Evolutionary conservation across 495 filamentous ascomycete genomes (phyloP).

Genomic region (Aspergillus hancockii): DNA sequence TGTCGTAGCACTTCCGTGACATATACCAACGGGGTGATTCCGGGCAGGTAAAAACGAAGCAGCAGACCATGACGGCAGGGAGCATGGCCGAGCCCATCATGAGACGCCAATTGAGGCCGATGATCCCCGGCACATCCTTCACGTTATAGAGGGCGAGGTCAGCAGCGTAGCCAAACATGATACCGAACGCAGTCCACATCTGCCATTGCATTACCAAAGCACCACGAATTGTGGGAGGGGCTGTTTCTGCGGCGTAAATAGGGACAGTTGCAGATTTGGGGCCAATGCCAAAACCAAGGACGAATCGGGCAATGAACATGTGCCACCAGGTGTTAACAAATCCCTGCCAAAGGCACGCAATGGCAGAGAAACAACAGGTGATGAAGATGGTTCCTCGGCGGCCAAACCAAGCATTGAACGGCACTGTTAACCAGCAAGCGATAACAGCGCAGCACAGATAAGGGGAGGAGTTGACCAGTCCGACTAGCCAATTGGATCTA

Average conservation of each 20-base stretch:
- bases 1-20: slow-evolving; percentile 61
- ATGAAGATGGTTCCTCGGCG: slow-evolving; percentile 84
- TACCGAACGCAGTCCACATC: slow-evolving; percentile 84
- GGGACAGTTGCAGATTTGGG: slow-evolving; percentile 80
- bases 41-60: slow-evolving; percentile 65
- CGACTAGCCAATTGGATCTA: slow-evolving; percentile 53
- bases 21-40: slow-evolving; percentile 82
- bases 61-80: slow-evolving; percentile 35
- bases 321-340: slow-evolving; percentile 76
- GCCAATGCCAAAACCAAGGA: slow-evolving; percentile 75
- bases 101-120: slow-evolving; percentile 75
- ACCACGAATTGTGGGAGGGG: slow-evolving; percentile 71
- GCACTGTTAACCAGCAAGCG: slow-evolving; percentile 81
- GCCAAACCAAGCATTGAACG: slow-evolving; percentile 76
- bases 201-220: slow-evolving; percentile 86
- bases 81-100: slow-evolving; percentile 83
- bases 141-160: slow-evolving; percentile 73
- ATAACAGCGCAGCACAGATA: slow-evolving; percentile 77
- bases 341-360: slow-evolving; percentile 74
- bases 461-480: slow-evolving; percentile 59
- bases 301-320: slow-evolving; percentile 71
- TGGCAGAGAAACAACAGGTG: slow-evolving; percentile 62
- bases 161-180: slow-evolving; percentile 75
- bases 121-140: slow-evolving; percentile 45
- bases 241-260: slow-evolving; percentile 75